Percentiles rank a stretch among this genome's conserved stretches.
These are phyloP conservation scores for Echinosophora koreensis DNA, from an alignment of 306 rosid genomes.

Conservation along the genomic window DNA sequence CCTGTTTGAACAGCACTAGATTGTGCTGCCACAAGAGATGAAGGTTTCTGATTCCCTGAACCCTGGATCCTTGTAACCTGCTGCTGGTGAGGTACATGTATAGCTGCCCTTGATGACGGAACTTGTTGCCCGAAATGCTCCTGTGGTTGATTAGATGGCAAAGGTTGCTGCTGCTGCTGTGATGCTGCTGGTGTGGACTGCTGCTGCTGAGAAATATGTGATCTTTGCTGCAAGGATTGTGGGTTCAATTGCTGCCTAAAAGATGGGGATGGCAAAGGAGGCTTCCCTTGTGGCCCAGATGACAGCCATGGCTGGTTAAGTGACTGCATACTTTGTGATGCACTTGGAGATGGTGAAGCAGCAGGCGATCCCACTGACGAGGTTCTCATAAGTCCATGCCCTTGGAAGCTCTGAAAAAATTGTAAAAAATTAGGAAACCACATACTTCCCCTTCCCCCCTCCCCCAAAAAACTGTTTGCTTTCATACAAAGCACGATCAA, in stretches of 20 bases:
- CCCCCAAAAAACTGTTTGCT: not conserved
- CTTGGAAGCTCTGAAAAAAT: slow-evolving; percentile 78
- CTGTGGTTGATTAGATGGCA: slow-evolving; percentile 66
- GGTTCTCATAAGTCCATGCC: slow-evolving; percentile 75
- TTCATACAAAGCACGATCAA: slow-evolving; percentile 1
- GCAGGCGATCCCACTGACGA: slow-evolving; percentile 75
- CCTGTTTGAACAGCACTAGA: slow-evolving; percentile 59
- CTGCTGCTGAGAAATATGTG: slow-evolving; percentile 72
- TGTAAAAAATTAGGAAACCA: slow-evolving; percentile 37
- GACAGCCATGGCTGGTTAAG: slow-evolving; percentile 92
- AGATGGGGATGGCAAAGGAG: slow-evolving; percentile 82
- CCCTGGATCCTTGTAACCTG: slow-evolving; percentile 72
- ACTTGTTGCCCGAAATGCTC: slow-evolving; percentile 75
- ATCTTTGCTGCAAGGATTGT: slow-evolving; percentile 73
- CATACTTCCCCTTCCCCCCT: not conserved
- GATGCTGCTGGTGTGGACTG: slow-evolving; percentile 56
- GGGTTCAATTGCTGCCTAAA: slow-evolving; percentile 81
- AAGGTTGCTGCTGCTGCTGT: slow-evolving; percentile 65
- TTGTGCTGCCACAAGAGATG: slow-evolving; percentile 65
- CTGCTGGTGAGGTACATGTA: slow-evolving; percentile 73
- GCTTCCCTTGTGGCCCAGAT: slow-evolving; percentile 88
- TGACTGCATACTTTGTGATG: slow-evolving; percentile 70
- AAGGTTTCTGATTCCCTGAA: slow-evolving; percentile 68
- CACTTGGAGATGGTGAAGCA: slow-evolving; percentile 64
- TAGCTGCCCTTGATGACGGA: slow-evolving; percentile 66